Evolutionary conservation across 306 rosid species (phyloP), one percentile per base, ranked within the genome.

Genomic region (Astragalus membranaceus): DNA sequence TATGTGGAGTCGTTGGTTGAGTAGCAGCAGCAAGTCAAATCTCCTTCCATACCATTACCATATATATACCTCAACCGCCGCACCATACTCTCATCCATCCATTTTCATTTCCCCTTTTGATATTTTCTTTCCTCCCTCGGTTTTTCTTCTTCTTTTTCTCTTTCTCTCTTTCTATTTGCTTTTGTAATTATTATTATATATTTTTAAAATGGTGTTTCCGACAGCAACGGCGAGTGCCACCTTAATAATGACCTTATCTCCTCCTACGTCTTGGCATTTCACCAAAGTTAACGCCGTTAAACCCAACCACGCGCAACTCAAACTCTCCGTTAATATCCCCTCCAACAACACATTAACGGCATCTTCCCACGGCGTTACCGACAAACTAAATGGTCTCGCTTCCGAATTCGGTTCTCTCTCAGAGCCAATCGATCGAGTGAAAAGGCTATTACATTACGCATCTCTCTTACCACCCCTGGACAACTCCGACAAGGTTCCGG

Each of bases 341-440:
- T 12, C 8, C 14, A 13, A 10, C 13, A 36, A 14, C 49, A 61
- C 10, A 39, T 10, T 64, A 47, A 47, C 71, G 23, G 55, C 70
- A 1, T 46, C 57, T 30, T 30, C 6, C 1, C 5, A 1, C 43
- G 26, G 41, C 12, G 74, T 75, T 1, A 4, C 54, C 15, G 47
- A 57, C 29, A 75, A 58, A 7, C 70, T 82, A 1, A 59, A 66
- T 11, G 56, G n/a, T 0, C 80, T 92, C 0, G 82, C 75, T 12
- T 51, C 63, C 32, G 97, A 91, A 70, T 91, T 91, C 74, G 58
- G 33, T 64, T 73, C 92, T 8, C 82, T 92, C 1, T 0, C 64
- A 10, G 86, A 85, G 61, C 96, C 97, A 3, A 81, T 89, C 17
- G 97, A 92, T 12, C 81, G 97, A 5, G 94, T 92, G 32, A 92